phyloP scores from a whole-genome alignment of 495 filamentous ascomycete species.

The Ascodesmis nigricans region DNA sequence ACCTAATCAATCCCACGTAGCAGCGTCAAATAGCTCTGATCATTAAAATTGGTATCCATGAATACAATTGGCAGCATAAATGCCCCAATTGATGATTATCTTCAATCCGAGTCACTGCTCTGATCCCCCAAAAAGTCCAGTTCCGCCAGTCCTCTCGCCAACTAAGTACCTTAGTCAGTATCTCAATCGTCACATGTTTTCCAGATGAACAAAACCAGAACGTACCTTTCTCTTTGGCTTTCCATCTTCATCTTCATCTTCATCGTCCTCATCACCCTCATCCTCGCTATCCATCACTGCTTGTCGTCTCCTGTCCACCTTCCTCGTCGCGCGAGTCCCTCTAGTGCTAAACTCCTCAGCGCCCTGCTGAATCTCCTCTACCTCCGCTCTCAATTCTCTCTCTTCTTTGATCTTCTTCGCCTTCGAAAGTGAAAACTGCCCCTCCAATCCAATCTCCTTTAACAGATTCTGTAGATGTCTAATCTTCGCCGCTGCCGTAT shows the following conservation, averaged over 20 bases:
- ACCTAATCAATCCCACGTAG: no score
- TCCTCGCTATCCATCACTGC: conserved; percentile 18
- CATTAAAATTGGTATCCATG: conserved; percentile 3
- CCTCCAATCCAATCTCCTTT: conserved; percentile 61
- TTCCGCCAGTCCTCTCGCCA: conserved; percentile 10
- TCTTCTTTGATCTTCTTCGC: conserved; percentile 67
- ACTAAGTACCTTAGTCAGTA: no score
- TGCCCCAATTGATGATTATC: no score
- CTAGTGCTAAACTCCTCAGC: conserved; percentile 59
- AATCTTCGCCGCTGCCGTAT: conserved; percentile 59
- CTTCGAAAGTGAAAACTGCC: conserved; percentile 62
- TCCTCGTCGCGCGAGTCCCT: conserved; percentile 1
- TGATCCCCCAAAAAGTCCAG: conserved; percentile 14
- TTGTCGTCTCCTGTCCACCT: conserved; percentile 1
- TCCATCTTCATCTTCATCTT: not conserved
- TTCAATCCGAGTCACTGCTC: conserved; percentile 15
- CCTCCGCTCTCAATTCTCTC: conserved; percentile 57
- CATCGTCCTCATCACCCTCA: conserved; percentile 10
- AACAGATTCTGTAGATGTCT: conserved; percentile 57
- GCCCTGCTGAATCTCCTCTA: conserved; percentile 61
- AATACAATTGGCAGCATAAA: not conserved
- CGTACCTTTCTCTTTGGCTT: conserved; percentile 2
- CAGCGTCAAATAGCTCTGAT: no score
- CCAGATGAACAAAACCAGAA: not conserved
- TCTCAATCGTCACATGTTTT: not conserved